Evolutionary conservation across 2,329 filamentous ascomycete genomes (phyloP).

Genomic region (Hirsutella thompsonii): DNA sequence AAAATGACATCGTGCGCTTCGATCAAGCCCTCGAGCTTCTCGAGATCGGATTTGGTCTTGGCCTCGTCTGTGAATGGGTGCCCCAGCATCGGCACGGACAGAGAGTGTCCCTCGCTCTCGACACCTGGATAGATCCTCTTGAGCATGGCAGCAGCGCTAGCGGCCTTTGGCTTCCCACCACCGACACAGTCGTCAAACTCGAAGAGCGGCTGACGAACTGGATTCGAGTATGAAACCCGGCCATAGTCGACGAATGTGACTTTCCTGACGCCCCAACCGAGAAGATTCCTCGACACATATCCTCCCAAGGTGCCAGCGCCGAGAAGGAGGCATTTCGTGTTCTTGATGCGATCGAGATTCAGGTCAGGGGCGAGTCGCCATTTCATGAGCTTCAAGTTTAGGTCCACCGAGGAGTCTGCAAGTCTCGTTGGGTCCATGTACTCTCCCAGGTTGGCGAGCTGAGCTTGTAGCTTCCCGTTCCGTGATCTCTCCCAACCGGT

Average conservation of each 20-base stretch:
- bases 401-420: conserved; percentile 86
- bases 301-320: conserved; percentile 89
- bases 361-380: conserved; percentile 89
- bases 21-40: conserved; percentile 61
- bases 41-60: conserved; percentile 60
- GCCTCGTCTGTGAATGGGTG: conserved; percentile 69
- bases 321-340: conserved; percentile 78
- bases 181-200: conserved; percentile 78
- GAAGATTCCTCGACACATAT: conserved; percentile 81
- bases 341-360: conserved; percentile 78
- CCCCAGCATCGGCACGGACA: conserved; percentile 91
- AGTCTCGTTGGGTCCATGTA: conserved; percentile 85
- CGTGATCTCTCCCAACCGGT: conserved; percentile 90
- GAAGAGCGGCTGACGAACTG: conserved; percentile 87
- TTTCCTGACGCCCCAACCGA: conserved; percentile 92
- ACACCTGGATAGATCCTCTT: conserved; percentile 85
- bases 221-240: conserved; percentile 88
- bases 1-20: conserved; percentile 85
- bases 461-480: conserved; percentile 62
- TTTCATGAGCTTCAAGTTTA: conserved; percentile 97
- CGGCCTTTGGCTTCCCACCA: conserved; percentile 75
- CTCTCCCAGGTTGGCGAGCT: conserved; percentile 71
- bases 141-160: conserved; percentile 66
- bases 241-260: conserved; percentile 96
- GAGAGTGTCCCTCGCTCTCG: conserved; percentile 62